Percentiles rank a stretch among this genome's conserved stretches.
These are phyloP conservation scores for Amylostereum chailletii DNA, from an alignment of 1,284 basidiomycete genomes.

Conservation along the genomic window DNA sequence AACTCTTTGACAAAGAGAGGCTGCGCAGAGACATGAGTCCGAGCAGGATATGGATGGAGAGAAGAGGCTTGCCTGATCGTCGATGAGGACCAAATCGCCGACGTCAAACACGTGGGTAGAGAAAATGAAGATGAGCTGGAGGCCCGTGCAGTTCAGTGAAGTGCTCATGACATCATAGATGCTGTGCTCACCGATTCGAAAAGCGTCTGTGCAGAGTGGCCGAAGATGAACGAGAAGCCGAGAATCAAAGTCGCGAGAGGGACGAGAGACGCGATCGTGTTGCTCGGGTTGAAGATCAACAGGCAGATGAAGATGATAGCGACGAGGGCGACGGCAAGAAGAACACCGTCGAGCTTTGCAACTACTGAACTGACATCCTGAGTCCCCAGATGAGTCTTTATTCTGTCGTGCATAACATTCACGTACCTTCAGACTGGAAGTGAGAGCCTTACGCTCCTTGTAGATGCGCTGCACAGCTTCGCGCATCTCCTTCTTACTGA, in stretches of 20 bases:
- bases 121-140: conserved; percentile 74
- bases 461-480: conserved; percentile 81
- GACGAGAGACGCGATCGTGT: conserved; percentile 72
- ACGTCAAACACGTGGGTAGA: conserved; percentile 76
- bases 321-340: conserved; percentile 53
- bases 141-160: conserved; percentile 2
- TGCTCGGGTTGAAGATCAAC: conserved; percentile 67
- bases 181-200: conserved; percentile 60
- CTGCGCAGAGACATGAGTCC: conserved; percentile 15
- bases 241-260: conserved; percentile 76
- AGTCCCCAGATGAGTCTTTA: background rate
- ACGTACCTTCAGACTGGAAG: conserved; percentile 60
- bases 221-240: conserved; percentile 77
- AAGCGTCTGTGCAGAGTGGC: conserved; percentile 73
- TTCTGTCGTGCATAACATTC: background rate
- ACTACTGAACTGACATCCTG: conserved; percentile 67
- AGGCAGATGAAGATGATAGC: conserved; percentile 66
- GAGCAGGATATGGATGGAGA: background rate
- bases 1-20: conserved; percentile 66
- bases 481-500: conserved; percentile 75
- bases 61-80: conserved; percentile 41
- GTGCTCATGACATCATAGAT: background rate
- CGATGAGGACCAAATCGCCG: conserved; percentile 73
- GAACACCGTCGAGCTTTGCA: conserved; percentile 67
- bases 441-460: conserved; percentile 67